Percentiles rank a stretch among this genome's conserved stretches.
phyloP scores from a whole-genome alignment of 2,329 filamentous ascomycete species.

The Fusarium algeriense region DNA sequence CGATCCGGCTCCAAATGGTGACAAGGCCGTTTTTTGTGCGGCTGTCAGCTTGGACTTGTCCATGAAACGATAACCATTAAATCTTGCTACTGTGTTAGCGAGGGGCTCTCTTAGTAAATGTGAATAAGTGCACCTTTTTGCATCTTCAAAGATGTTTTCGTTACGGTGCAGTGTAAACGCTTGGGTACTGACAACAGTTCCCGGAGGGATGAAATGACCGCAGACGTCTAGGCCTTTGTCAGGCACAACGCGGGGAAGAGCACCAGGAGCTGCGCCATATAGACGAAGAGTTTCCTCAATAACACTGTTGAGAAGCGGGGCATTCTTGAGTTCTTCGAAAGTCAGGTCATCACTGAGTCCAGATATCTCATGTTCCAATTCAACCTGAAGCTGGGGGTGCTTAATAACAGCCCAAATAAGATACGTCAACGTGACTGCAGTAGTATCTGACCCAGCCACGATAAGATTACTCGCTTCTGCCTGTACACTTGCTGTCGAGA shows the following conservation, averaged over 20 bases:
- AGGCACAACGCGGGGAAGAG: conserved; percentile 13
- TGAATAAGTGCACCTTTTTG: background rate
- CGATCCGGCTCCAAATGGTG: conserved; percentile 28
- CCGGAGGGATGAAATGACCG: background rate
- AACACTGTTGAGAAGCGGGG: conserved; percentile 14
- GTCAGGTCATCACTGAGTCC: background rate
- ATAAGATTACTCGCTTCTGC: conserved; percentile 11
- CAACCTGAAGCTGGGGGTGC: background rate
- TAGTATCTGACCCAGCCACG: conserved; percentile 25
- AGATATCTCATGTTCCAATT: conserved; percentile 13
- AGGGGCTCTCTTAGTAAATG: accelerated
- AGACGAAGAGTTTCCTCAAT: conserved; percentile 30
- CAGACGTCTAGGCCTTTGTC: background rate
- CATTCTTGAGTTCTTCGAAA: background rate
- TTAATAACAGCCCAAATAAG: conserved; percentile 29
- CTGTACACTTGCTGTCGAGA: background rate
- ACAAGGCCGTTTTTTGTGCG: background rate
- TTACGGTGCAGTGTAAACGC: conserved; percentile 26
- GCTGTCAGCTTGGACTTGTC: background rate
- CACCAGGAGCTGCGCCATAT: conserved; percentile 32
- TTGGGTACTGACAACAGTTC: conserved; percentile 20
- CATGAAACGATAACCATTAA: conserved; percentile 1
- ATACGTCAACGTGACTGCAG: conserved; percentile 26
- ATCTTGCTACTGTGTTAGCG: accelerated
- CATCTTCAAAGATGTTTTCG: background rate